Evolutionary conservation across 2,329 filamentous ascomycete genomes (phyloP).

Genomic region (Stylonectria norvegica): DNA sequence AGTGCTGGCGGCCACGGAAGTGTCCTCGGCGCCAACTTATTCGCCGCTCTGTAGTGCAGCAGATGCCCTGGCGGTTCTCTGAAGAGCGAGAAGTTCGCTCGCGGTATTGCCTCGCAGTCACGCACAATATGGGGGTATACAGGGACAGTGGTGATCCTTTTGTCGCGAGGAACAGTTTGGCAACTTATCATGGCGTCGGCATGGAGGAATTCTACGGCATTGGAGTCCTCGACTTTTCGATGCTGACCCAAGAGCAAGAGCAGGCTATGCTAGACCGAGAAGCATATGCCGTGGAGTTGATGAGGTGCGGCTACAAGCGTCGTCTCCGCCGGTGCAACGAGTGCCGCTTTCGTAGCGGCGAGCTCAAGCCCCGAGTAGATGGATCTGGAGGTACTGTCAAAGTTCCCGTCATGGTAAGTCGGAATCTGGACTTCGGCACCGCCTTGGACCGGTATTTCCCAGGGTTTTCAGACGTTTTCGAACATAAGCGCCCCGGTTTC

Average conservation of each 20-base stretch:
- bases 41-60: neutral
- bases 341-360: constrained; percentile 5
- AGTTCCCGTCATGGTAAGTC: constrained; percentile 4
- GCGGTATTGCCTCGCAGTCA: neutral
- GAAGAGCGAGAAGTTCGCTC: neutral
- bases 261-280: constrained; percentile 1
- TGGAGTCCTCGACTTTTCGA: neutral
- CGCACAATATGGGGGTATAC: neutral
- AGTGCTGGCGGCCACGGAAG: neutral
- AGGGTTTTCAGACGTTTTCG: constrained; percentile 1
- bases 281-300: neutral
- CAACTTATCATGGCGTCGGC: neutral
- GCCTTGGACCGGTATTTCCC: constrained; percentile 13
- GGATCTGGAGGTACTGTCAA: neutral
- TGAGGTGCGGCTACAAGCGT: constrained; percentile 6
- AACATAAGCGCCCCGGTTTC: neutral
- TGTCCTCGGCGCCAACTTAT: too few species aligned
- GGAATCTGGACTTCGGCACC: neutral
- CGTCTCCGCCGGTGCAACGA: constrained; percentile 10
- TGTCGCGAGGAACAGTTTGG: neutral
- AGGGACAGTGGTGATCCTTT: neutral
- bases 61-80: neutral
- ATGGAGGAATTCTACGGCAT: constrained; percentile 1
- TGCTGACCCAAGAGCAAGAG: neutral
- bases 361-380: neutral